Percentiles rank a stretch among this genome's conserved stretches.
Conservation (phyloP, 1,139 yeast species). For the Arxiozyma telluris region DNA sequence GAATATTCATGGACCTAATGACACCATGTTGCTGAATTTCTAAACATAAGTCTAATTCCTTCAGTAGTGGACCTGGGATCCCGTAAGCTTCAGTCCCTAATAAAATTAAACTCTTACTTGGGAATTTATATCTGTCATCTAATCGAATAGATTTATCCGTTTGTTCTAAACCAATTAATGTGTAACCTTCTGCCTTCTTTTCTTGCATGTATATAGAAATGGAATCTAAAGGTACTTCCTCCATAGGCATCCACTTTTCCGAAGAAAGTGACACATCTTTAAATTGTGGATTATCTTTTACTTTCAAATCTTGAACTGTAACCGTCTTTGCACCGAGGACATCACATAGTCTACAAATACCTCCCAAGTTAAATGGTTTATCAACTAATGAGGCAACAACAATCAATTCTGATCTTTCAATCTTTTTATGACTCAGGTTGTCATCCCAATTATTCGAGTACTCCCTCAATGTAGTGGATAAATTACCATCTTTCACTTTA, state of each 20-base stretch:
- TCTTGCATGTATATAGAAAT: constrained; percentile 48
- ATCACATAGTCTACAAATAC: constrained; percentile 85
- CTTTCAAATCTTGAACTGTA: constrained; percentile 62
- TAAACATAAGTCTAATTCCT: constrained; percentile 77
- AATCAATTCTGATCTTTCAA: constrained; percentile 26
- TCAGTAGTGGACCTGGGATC: constrained; percentile 75
- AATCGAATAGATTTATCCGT: constrained; percentile 77
- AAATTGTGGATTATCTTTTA: constrained; percentile 60
- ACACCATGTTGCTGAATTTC: constrained; percentile 91
- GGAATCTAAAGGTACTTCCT: constrained; percentile 55
- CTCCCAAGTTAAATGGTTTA: constrained; percentile 87
- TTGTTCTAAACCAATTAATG: constrained; percentile 83
- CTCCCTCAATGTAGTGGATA: constrained; percentile 39
- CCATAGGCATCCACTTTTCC: constrained; percentile 91
- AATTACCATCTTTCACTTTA: constrained; percentile 32
- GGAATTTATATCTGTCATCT: constrained; percentile 57
- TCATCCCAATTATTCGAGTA: constrained; percentile 38
- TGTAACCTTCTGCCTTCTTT: constrained; percentile 73
- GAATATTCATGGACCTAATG: constrained; percentile 89
- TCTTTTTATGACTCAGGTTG: constrained; percentile 12
- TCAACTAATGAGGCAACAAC: constrained; percentile 86
- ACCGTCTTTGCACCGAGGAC: constrained; percentile 82
- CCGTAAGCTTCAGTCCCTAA: constrained; percentile 88
- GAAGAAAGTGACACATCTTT: constrained; percentile 89
- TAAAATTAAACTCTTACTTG: constrained; percentile 65